Conservation (phyloP, 2,329 filamentous ascomycete genomes). For the Aspergillus japonicus region DNA sequence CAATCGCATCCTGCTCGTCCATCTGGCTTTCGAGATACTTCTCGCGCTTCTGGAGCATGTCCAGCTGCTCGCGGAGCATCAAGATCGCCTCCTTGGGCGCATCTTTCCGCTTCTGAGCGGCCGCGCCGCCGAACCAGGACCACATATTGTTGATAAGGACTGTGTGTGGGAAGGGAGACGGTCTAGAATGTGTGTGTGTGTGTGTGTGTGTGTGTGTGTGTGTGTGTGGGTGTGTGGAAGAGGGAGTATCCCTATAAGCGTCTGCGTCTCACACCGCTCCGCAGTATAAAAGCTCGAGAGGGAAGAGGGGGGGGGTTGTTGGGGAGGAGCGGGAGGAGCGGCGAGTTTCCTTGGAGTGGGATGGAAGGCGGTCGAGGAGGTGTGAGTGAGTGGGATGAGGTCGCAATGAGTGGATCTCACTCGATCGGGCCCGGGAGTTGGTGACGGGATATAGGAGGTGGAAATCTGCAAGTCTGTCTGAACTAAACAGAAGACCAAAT, state of each 20-base stretch:
- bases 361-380: slow-evolving; percentile 12
- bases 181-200: background rate
- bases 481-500: background rate
- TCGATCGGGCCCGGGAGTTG: background rate
- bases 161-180: background rate
- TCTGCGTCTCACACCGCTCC: background rate
- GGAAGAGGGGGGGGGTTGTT: background rate
- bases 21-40: slow-evolving; percentile 88
- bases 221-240: background rate
- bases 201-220: too few species aligned
- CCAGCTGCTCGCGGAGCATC: slow-evolving; percentile 79
- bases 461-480: background rate
- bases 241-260: background rate
- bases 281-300: background rate
- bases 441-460: background rate
- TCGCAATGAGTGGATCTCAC: background rate
- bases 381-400: background rate
- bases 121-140: slow-evolving; percentile 88
- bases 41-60: slow-evolving; percentile 97
- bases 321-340: too few species aligned
- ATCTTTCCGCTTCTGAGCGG: slow-evolving; percentile 84
- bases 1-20: slow-evolving; percentile 84
- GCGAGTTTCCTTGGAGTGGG: background rate
- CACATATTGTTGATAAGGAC: slow-evolving; percentile 58
- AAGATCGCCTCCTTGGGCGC: slow-evolving; percentile 96